Percentiles rank a stretch among this genome's conserved stretches.
These are phyloP conservation scores for Aspergillus fumigatiaffinis DNA, from an alignment of 2,329 filamentous ascomycete species.

Conservation along the genomic window DNA sequence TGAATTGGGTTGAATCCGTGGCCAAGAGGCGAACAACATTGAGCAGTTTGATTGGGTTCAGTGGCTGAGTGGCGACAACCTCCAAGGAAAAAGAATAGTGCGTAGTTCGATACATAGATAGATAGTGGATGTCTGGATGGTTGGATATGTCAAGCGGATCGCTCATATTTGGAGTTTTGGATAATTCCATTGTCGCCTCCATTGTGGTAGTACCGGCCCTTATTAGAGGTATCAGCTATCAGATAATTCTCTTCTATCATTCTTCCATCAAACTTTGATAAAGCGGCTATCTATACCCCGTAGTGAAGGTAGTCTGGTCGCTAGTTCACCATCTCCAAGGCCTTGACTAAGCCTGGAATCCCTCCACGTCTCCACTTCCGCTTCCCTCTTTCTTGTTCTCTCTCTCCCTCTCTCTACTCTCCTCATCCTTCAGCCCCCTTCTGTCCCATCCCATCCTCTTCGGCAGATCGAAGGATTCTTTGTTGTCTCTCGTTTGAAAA, in stretches of 20 bases:
- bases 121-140: too few species aligned
- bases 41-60: background rate
- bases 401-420: slow-evolving; percentile 5
- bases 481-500: slow-evolving; percentile 5
- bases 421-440: background rate
- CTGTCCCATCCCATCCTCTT: slow-evolving; percentile 12
- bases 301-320: background rate
- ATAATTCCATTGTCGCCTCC: background rate
- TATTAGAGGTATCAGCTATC: background rate
- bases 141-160: too few species aligned
- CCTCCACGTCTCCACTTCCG: slow-evolving; percentile 1
- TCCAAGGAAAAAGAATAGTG: too few species aligned
- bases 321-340: background rate
- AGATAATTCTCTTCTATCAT: background rate
- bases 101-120: too few species aligned
- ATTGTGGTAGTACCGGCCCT: background rate
- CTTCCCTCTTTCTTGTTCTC: slow-evolving; percentile 8
- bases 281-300: background rate
- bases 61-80: background rate
- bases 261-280: background rate
- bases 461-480: slow-evolving; percentile 3
- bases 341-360: slow-evolving; percentile 5
- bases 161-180: background rate
- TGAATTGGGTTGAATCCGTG: background rate
- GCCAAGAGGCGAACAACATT: background rate